Evolutionary conservation across 2,329 filamentous ascomycete genomes (phyloP).

Genomic region (Cercospora brassicicola): DNA sequence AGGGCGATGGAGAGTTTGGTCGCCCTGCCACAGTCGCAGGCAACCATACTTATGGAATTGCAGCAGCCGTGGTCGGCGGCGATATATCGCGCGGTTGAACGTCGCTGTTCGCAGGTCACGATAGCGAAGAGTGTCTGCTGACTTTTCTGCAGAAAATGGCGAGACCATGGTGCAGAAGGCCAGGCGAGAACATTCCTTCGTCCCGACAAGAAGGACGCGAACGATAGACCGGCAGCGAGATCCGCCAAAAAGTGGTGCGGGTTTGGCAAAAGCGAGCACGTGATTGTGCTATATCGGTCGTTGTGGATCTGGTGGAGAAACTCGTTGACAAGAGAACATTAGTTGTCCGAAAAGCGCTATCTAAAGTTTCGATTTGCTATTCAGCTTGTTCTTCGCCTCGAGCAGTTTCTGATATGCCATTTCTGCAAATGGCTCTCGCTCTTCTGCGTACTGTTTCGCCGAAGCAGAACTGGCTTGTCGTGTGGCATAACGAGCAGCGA

Average conservation of each 20-base stretch:
- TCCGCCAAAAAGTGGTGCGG: slow-evolving; percentile 4
- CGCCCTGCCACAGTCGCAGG: not conserved
- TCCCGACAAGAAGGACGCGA: slow-evolving; percentile 6
- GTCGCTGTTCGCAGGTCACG: not conserved
- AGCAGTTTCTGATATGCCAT: slow-evolving; percentile 73
- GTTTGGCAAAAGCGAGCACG: not conserved
- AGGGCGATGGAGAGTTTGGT: not conserved
- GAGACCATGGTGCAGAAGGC: slow-evolving; percentile 10
- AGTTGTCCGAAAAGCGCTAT: slow-evolving; percentile 9
- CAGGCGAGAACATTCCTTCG: slow-evolving; percentile 10
- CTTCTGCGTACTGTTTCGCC: slow-evolving; percentile 69
- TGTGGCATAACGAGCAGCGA: slow-evolving; percentile 79
- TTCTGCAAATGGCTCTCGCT: slow-evolving; percentile 70
- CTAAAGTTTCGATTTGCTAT: slow-evolving; percentile 33
- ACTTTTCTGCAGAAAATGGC: slow-evolving; percentile 13
- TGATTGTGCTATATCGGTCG: slow-evolving; percentile 14
- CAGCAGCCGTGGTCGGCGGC: not conserved
- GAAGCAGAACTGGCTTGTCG: slow-evolving; percentile 85
- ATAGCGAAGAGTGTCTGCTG: slow-evolving; percentile 7
- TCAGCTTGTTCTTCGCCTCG: slow-evolving; percentile 40
- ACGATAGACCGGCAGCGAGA: not conserved
- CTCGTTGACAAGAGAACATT: slow-evolving; percentile 10
- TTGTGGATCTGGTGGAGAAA: slow-evolving; percentile 5
- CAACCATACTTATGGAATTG: not conserved
- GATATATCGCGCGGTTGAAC: slow-evolving; percentile 13